Base-by-base conservation (phyloP, 768 basidiomycete species). In the Suillus brevipes region DNA sequence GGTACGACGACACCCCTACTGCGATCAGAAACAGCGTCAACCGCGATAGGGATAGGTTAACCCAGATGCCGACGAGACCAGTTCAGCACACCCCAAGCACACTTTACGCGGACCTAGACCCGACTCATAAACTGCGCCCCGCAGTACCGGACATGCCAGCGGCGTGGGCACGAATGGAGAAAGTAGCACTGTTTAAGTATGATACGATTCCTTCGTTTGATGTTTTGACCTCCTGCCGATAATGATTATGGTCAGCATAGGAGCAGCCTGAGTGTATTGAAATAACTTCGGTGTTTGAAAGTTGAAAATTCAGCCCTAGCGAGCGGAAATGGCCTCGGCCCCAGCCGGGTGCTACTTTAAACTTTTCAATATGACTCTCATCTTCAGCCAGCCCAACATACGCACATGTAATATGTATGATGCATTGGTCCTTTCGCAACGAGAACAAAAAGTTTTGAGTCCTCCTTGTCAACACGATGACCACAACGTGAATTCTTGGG, bases 101-200 rank as follows among this genome's bases (percentile, higher is more conserved):
- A 7, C 70, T 79, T 1, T 87, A 88, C 67, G 82, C 91, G 16
- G 89, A 92, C 73, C 73, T 91, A 43, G 91, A 92, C 74, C 83
- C 91, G 47, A 87, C 91, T 53, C 89, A 90, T 72, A 69, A 74
- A 62, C 88, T 88, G 6, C 69, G 78, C 2, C 74, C 85, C 23
- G 86, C 84, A 7, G 68, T 74, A n/a, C 85, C 87, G 1, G 85
- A 89, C 66, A 87, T 89, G 42, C 83, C 84, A 1, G 85, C 82
- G 40, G 80, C 80, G 4, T 91, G 89, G 89, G 81, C 76, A 37
- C 77, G 86, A 71, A 84, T 91, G 80, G 89, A 89, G 70, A 79
- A 80, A 20, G 67, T 89, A 61, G 82, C 85, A 1, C 75, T 87
- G 2, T 82, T 82, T 60, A 89, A 85, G 88, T 87, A 60, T 47